phyloP scores from a whole-genome alignment of 2,329 filamentous ascomycete genomes.

The Scytalidium lignicola region DNA sequence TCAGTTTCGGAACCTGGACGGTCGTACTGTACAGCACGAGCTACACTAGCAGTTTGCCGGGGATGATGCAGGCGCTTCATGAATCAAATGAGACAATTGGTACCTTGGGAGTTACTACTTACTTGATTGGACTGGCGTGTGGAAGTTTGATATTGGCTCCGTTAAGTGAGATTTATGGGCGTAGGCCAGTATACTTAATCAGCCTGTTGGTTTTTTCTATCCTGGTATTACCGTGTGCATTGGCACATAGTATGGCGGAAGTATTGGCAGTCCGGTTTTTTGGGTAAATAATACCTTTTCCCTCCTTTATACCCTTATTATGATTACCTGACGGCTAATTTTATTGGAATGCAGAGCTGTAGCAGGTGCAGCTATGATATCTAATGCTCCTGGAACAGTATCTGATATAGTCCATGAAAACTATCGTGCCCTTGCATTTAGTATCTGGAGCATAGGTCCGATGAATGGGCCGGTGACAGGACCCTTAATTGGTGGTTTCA shows the following conservation, averaged over 20 bases:
- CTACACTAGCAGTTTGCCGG: conserved; percentile 68
- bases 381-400: conserved; percentile 76
- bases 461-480: conserved; percentile 68
- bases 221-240: conserved; percentile 65
- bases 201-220: conserved; percentile 61
- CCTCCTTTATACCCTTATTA: background rate
- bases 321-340: conserved; percentile 11
- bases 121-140: conserved; percentile 67
- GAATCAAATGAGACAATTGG: conserved; percentile 53
- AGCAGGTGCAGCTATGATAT: conserved; percentile 74
- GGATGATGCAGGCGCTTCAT: conserved; percentile 63
- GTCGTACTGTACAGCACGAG: conserved; percentile 69
- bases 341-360: conserved; percentile 41
- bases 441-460: conserved; percentile 77
- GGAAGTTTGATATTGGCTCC: conserved; percentile 72
- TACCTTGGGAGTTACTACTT: conserved; percentile 73
- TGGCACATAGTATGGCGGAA: conserved; percentile 61
- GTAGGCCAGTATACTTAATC: conserved; percentile 62
- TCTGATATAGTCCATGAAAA: conserved; percentile 80
- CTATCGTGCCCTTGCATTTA: conserved; percentile 75
- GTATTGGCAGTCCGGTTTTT: conserved; percentile 73
- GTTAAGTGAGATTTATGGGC: conserved; percentile 64
- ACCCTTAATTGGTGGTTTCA: conserved; percentile 75
- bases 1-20: conserved; percentile 33
- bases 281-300: conserved; percentile 39